Evolutionary conservation across 2,329 filamentous ascomycete species (phyloP).

Genomic region (Blastomyces gilchristii): DNA sequence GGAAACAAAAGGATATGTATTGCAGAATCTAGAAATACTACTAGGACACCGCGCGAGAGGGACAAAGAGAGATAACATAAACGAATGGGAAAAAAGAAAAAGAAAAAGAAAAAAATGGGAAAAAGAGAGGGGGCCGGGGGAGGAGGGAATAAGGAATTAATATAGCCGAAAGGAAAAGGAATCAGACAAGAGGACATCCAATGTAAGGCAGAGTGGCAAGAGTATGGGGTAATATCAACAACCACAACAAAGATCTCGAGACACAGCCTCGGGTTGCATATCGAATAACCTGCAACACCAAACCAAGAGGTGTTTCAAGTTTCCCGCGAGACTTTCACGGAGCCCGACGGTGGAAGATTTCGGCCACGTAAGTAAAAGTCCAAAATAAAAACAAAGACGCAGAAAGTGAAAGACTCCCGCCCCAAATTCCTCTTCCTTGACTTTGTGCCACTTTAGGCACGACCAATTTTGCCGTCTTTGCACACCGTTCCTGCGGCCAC

Average conservation of each 20-base stretch:
- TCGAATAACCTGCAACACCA: neutral
- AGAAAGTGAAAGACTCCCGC: neutral
- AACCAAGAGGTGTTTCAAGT: neutral
- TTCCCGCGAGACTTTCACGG: neutral
- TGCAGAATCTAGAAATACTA: no score
- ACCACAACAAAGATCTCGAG: neutral
- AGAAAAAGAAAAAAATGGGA: no score
- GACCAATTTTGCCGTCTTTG: conserved; percentile 5
- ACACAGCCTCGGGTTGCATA: neutral
- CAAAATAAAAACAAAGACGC: neutral
- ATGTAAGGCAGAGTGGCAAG: neutral
- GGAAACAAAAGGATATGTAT: neutral
- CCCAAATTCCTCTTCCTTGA: no score
- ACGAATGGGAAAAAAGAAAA: no score
- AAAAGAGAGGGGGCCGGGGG: no score
- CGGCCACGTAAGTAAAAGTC: neutral
- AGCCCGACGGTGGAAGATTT: neutral
- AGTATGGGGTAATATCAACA: neutral
- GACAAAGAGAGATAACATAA: neutral
- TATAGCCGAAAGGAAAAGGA: neutral
- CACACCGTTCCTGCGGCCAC: conserved; percentile 12
- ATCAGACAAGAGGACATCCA: neutral
- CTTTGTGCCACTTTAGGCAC: neutral
- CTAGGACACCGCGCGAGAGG: neutral
- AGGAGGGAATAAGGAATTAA: neutral